Percentiles rank a stretch among this genome's conserved stretches.
Evolutionary conservation across 352 stramenopile genomes (phyloP).

Genomic region (Hyaloperonospora arabidopsidis): DNA sequence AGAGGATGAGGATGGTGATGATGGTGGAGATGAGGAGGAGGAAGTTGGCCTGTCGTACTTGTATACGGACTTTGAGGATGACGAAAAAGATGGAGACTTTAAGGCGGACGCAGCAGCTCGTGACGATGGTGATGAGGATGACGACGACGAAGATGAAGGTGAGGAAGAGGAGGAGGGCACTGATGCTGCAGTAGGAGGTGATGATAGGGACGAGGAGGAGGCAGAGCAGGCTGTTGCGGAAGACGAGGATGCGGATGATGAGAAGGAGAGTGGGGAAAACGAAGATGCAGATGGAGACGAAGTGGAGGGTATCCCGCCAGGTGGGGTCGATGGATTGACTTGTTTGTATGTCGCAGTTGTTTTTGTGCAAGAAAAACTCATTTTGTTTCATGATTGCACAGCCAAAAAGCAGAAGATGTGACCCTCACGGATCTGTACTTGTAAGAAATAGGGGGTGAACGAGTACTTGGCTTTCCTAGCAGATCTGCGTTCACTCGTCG

Average conservation of each 20-base stretch:
- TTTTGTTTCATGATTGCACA: slow-evolving; percentile 8
- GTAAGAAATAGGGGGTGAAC: not conserved
- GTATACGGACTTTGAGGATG: slow-evolving; percentile 58
- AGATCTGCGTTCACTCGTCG: not conserved
- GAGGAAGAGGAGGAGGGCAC: slow-evolving; percentile 27
- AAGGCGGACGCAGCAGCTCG: slow-evolving; percentile 20
- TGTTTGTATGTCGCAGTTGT: slow-evolving; percentile 4
- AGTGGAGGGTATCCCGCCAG: slow-evolving; percentile 33
- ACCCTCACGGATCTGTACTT: not conserved
- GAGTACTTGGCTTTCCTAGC: not conserved
- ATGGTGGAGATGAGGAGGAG: slow-evolving; percentile 23
- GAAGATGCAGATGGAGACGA: slow-evolving; percentile 7
- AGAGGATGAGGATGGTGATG: slow-evolving; percentile 11
- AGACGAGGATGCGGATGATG: slow-evolving; percentile 31
- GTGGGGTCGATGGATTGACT: slow-evolving; percentile 17
- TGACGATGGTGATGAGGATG: slow-evolving; percentile 45
- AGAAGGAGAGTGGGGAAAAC: slow-evolving; percentile 10
- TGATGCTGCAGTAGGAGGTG: slow-evolving; percentile 17
- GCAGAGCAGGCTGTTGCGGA: slow-evolving; percentile 27
- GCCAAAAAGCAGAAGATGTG: slow-evolving; percentile 71
- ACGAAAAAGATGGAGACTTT: slow-evolving; percentile 39
- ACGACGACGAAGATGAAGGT: slow-evolving; percentile 6
- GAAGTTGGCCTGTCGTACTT: slow-evolving; percentile 57
- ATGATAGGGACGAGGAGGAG: slow-evolving; percentile 2
- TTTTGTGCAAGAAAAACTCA: slow-evolving; percentile 5